These are phyloP conservation scores for Pseudotsuga menziesii DNA, from an alignment of 75 land plant species.

Conservation along the genomic window DNA sequence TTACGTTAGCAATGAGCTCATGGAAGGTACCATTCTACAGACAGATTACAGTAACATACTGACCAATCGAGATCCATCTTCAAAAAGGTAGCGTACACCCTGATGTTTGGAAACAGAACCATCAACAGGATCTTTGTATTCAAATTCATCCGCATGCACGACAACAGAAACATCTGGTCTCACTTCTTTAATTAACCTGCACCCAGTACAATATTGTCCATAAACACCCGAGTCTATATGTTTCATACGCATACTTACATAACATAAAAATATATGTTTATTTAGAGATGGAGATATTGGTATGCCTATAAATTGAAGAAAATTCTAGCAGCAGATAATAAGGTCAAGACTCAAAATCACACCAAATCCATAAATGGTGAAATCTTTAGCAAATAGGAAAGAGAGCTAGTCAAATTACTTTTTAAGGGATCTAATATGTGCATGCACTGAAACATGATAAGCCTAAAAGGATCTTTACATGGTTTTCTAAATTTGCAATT, in stretches of 20 bases:
- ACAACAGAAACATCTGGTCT: constrained; percentile 82
- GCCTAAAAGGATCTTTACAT: too few species aligned
- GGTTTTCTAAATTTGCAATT: too few species aligned
- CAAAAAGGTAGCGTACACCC: constrained; percentile 92
- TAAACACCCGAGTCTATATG: not conserved
- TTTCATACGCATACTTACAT: too few species aligned
- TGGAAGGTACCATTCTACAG: not conserved
- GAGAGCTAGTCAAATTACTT: not conserved
- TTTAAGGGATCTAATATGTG: too few species aligned
- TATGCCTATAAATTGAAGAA: too few species aligned
- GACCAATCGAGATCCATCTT: constrained; percentile 97
- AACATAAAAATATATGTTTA: too few species aligned
- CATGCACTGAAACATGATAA: too few species aligned
- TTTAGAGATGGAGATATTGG: too few species aligned
- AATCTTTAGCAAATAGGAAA: not conserved
- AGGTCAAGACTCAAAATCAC: not conserved
- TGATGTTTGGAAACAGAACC: constrained; percentile 96
- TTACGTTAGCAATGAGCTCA: not conserved
- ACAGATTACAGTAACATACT: constrained; percentile 2
- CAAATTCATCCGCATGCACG: constrained; percentile 89
- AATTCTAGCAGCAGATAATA: not conserved
- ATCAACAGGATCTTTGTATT: constrained; percentile 99
- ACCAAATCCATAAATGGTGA: not conserved
- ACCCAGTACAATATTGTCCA: not conserved
- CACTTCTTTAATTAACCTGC: constrained; percentile 66